A percentile compares a stretch with the other conserved stretches of the same genome.
Evolutionary conservation across 73 alveolate genomes (phyloP).

Genomic region (Tetrahymena thermophila): DNA sequence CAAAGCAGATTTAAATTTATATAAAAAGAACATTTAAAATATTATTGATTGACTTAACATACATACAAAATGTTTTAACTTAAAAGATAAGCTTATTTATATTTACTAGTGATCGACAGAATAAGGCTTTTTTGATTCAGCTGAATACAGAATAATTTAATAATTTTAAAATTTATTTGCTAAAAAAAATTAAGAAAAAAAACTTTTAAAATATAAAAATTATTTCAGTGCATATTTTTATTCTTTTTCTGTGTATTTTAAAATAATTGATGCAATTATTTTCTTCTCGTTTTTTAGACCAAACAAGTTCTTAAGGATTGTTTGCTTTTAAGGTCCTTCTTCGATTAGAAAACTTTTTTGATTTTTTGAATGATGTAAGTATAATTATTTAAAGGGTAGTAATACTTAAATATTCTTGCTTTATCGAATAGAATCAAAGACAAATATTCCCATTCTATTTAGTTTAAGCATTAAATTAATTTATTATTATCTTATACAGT

Average conservation of each 20-base stretch:
- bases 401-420: background rate
- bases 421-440: background rate
- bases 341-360: background rate
- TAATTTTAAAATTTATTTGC: no score
- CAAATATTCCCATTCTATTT: background rate
- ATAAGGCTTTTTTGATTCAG: no score
- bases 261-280: no score
- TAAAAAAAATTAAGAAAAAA: background rate
- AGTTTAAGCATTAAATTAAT: background rate
- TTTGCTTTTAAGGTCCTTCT: background rate
- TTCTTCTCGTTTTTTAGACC: background rate
- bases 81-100: no score
- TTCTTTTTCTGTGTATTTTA: no score
- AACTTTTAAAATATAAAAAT: no score
- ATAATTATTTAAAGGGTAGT: background rate
- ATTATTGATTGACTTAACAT: no score
- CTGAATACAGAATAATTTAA: no score
- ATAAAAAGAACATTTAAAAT: no score
- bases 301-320: background rate
- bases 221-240: background rate
- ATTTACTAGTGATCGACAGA: no score
- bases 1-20: no score
- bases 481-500: background rate
- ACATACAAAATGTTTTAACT: no score
- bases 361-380: background rate